Base-by-base conservation (phyloP, 148 eudicot species). In the Diospyros lotus region DNA sequence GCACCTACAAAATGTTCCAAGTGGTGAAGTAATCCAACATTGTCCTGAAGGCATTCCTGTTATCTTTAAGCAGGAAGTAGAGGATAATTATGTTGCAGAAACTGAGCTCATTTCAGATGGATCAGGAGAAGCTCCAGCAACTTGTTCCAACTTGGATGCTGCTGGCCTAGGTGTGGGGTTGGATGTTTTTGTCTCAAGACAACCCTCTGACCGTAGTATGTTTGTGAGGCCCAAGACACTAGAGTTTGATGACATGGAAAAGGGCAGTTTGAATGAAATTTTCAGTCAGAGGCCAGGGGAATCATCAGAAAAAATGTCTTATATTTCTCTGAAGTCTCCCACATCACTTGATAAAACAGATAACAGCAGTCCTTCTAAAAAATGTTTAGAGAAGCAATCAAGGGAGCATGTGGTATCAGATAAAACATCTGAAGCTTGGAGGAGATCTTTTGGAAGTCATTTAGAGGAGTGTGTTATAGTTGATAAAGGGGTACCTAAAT, bases 141-240 rank as follows among this genome's bases (percentile, higher is more conserved):
- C 44, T 46, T 58, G 59, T 79, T 38, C 79, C 58, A 76, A 44
- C 42, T 67, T 71, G 70, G 70, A 72, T 45, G 15, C 9, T 48
- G 75, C 72, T 59, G 76, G 67, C 80, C 58, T 41, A 73, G 64
- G 69, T 64, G 58, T 55, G 67, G 82, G 63, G 46, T 81, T 76
- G 70, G 78, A 79, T 65, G 69, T 66, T 80, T 50, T 65, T 55
- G 75, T 59, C 52, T 68, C 77, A 11, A 71, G 65, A 74, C 53
- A 66, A 55, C 50, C 81, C 40, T 65, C 85, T 58, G 76, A 67
- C 42, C 63, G 73, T 81, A 76, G 64, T 13, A 75, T 79, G 71
- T 55, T 58, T 68, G 79, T 86, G 75, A 76, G 83, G 63, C 94
- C 86, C 51, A 83, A 84, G 74, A 83, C 83, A 65, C 88, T 85